Percentiles rank a stretch among this genome's conserved stretches.
Evolutionary conservation across 2,329 filamentous ascomycete species (phyloP).

Genomic region (Fusarium papillatum): DNA sequence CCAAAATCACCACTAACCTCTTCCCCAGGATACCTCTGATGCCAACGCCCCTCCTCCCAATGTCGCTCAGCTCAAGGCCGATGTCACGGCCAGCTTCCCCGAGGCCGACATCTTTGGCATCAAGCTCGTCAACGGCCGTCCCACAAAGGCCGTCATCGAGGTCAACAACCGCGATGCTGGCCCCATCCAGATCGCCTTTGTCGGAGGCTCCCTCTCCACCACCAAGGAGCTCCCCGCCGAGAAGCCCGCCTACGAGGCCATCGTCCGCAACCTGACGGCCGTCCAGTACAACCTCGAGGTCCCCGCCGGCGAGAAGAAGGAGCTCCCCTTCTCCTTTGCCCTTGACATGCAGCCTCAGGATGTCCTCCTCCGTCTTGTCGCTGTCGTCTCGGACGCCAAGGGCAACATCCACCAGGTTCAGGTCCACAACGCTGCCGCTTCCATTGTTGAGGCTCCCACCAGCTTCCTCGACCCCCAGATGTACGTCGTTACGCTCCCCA

Average conservation of each 20-base stretch:
- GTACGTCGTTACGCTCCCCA: conserved; percentile 66
- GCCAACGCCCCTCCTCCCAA: conserved; percentile 39
- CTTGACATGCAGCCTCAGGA: conserved; percentile 96
- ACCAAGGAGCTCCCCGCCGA: conserved; percentile 64
- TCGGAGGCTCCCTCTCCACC: conserved; percentile 80
- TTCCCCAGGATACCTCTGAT: conserved; percentile 28
- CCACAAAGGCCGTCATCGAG: conserved; percentile 85
- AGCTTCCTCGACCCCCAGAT: conserved; percentile 97
- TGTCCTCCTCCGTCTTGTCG: conserved; percentile 81
- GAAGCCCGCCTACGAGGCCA: conserved; percentile 60
- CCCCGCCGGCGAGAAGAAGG: conserved; percentile 81
- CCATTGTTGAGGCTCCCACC: conserved; percentile 90
- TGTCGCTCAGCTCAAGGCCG: conserved; percentile 66
- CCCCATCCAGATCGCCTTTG: conserved; percentile 80
- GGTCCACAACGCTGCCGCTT: conserved; percentile 86
- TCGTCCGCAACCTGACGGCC: conserved; percentile 88
- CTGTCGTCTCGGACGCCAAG: conserved; percentile 77
- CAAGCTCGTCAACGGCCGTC: conserved; percentile 93
- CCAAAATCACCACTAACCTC: neutral
- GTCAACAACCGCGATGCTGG: conserved; percentile 87
- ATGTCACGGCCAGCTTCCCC: conserved; percentile 73
- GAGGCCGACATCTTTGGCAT: conserved; percentile 90
- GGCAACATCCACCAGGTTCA: conserved; percentile 81
- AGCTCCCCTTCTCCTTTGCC: conserved; percentile 85
- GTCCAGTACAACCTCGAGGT: conserved; percentile 81